phyloP scores from a whole-genome alignment of 176 grass and related monocot species.

The Lolium multiflorum region DNA sequence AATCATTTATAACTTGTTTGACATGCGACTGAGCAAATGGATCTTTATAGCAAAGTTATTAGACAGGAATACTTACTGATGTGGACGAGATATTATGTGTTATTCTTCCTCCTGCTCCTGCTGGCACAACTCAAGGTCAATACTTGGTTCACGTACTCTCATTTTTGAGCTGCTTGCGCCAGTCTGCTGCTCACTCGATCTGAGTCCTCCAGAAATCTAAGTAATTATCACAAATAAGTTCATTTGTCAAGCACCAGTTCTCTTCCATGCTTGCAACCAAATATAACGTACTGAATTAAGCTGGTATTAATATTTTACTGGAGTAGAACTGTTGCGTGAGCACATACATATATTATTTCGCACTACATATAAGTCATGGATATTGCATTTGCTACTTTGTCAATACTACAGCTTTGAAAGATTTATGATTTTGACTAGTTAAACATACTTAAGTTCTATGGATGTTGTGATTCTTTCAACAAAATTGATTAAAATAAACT shows the following conservation, averaged over 20 bases:
- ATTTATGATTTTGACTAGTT: too few species aligned
- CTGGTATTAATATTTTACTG: neutral
- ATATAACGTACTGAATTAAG: neutral
- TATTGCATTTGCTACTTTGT: neutral
- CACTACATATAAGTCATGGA: too few species aligned
- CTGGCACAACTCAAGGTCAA: constrained; percentile 7
- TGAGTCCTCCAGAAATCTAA: neutral
- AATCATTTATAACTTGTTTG: neutral
- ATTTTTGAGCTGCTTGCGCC: neutral
- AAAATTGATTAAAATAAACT: too few species aligned
- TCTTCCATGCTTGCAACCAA: neutral
- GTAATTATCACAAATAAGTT: neutral
- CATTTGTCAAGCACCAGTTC: neutral
- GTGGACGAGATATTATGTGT: neutral
- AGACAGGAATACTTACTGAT: neutral
- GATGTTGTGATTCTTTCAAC: too few species aligned
- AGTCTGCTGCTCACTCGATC: neutral
- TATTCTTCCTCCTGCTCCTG: constrained; percentile 20
- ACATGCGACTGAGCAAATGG: too few species aligned
- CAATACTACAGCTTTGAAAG: too few species aligned
- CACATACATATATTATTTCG: neutral
- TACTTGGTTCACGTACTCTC: neutral
- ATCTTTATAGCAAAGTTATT: too few species aligned
- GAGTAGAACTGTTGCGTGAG: too few species aligned
- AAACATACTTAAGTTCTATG: too few species aligned